Evolutionary conservation across 192 early-diverging fungal species (phyloP), one percentile per base, ranked within the genome.

Genomic region (Backusella australiensis): DNA sequence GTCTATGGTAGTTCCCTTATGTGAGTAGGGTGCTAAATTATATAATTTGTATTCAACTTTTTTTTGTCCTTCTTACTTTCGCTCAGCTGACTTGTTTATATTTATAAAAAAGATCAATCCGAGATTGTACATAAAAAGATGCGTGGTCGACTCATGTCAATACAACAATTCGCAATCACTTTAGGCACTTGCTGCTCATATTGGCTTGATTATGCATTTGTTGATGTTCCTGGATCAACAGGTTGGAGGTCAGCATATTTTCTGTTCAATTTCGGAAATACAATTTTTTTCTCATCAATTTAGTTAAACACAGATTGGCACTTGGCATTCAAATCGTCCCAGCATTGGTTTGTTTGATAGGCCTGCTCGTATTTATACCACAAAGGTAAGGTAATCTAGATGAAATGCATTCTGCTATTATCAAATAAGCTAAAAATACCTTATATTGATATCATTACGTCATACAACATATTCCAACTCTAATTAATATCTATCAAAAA

Each of bases 121-220:
- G 95, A 97, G 74, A 91, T 95, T 21, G 90, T 94, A 12, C 94
- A 93, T 19, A 85, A 93, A 66, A 79, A 89, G 15, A 91, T 96
- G 77, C 92, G 95, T 77, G 95, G 95, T 38, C 89, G 93, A 23
- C 87, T 96, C 17, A 89, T 94, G 44, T 91, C 94, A 21, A 85
- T 95, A 63, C 91, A 96, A 80, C 96, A 98, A 79, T 93, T 94
- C 82, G 91, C 94, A 69, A 96, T 97, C 80, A 96, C 95, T 66
- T 91, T 94, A 85, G 96, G 92, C 14, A 89, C 90, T 41, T 77
- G 85, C 39, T 81, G 92, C 36, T 83, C 90, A 36, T 91, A 86
- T 75, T 77, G 76, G 76, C 53, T 82, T 39, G 74, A 74, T 21
- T 82, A 75, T 75, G 73, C 72, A 38, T 67, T 69, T 19, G 8